Evolutionary conservation across 495 filamentous ascomycete species (phyloP), one percentile per base, ranked within the genome.

Genomic region (Neurospora sp.): DNA sequence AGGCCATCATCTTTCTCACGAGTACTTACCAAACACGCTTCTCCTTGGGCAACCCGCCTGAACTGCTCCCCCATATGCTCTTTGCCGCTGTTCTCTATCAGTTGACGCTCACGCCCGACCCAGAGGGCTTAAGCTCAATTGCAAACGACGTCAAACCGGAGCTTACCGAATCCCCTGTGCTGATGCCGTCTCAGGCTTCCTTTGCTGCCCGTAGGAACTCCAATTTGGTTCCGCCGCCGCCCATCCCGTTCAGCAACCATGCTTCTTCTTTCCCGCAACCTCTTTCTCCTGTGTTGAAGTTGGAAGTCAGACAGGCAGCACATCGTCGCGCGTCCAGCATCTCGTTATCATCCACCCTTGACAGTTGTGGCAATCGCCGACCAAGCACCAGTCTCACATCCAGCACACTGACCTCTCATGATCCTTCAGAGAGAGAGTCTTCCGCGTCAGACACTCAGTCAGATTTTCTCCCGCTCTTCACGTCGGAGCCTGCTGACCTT

Each of bases 1-100:
- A 78, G 34, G 75, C 77, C 70, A 74, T 80, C 70, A 79, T 80
- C 36, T 74, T 71, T 28, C 72, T 80, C 40, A 77, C 76, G 17
- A 73, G 73, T 74, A 77, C 71, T 7, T 80, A 80, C 43, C 77
- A 79, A 69, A 73, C 76, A 8, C 74, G 74, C 2, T 74, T 74
- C 42, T 79, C 74, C 3, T 62, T 79, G 17, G 24, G 34, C 4
- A 71, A 73, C 34, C 72, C 76, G 1, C 76, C 77, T 10, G 73
- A 74, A 0, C 38, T 77, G 28, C 70, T 80, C 8, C 76, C 77
- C 0, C 75, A 80, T 39, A 78, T 79, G 73, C 72, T 80, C 2
- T 78, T 76, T 19, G 74, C 76, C 5, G 77, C 78, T 4, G 74
- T 72, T 0, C 74, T 79, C 10, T 72, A 78, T 28, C 76, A 79